A percentile compares a stretch with the other conserved stretches of the same genome.
Evolutionary conservation across 2,329 filamentous ascomycete genomes (phyloP).

Genomic region (Aspergillus sp.): DNA sequence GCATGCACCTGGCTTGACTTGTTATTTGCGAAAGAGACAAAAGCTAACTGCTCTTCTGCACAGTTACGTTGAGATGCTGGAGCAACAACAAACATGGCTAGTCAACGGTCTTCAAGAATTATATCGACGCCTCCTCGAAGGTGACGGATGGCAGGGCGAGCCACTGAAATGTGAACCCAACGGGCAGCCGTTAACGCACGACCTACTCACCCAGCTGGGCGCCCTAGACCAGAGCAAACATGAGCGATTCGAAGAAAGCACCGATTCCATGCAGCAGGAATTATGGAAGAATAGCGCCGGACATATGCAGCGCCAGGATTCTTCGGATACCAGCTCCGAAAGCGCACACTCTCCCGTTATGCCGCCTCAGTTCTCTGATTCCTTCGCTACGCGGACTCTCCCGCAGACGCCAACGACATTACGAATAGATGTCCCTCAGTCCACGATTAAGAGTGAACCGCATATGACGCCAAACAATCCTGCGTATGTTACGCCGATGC

Average conservation of each 20-base stretch:
- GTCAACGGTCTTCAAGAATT: slow-evolving; percentile 62
- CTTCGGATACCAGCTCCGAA: slow-evolving; percentile 59
- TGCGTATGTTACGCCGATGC: slow-evolving; percentile 24
- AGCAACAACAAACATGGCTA: slow-evolving; percentile 64
- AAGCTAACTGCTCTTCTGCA: background rate
- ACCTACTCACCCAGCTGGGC: slow-evolving; percentile 61
- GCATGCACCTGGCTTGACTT: slow-evolving; percentile 24
- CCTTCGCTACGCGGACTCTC: slow-evolving; percentile 30
- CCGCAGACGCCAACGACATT: slow-evolving; percentile 42
- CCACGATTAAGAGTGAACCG: slow-evolving; percentile 29
- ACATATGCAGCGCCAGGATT: slow-evolving; percentile 54
- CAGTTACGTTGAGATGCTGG: slow-evolving; percentile 66
- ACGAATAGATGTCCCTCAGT: slow-evolving; percentile 22
- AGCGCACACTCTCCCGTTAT: slow-evolving; percentile 49
- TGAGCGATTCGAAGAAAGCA: slow-evolving; percentile 60
- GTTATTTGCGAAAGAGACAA: slow-evolving; percentile 1
- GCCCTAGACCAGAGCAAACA: slow-evolving; percentile 56
- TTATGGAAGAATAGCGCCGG: slow-evolving; percentile 55
- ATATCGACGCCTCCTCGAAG: slow-evolving; percentile 54
- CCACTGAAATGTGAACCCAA: slow-evolving; percentile 52
- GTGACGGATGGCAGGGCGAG: slow-evolving; percentile 57
- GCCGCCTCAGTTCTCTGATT: slow-evolving; percentile 30
- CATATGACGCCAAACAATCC: slow-evolving; percentile 22
- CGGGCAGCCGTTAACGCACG: slow-evolving; percentile 62
- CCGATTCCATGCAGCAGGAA: slow-evolving; percentile 55